Base-by-base conservation (phyloP, 1,284 basidiomycete genomes). In the Acaromyces ingoldii region DNA sequence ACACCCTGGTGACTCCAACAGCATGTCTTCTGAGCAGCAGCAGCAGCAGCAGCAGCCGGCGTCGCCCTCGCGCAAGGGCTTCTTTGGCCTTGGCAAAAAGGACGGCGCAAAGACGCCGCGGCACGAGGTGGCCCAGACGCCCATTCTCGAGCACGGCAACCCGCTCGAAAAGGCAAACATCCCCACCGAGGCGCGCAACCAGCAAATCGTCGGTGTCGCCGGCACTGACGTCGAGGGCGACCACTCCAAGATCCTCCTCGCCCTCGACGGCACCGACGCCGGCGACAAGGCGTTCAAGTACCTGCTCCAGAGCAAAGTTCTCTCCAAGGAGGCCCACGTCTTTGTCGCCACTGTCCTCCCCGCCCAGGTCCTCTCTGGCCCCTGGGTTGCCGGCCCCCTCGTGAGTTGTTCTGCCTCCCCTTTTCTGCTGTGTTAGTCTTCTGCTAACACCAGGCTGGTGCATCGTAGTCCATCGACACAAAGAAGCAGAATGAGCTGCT, bases 181-280 rank as follows among this genome's bases (percentile, higher is more conserved):
- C 15, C 69, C 68, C 15, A 22, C 60, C 6, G 69, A 71, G 55
- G 70, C 70, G 6, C 59, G 70, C 22, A 61, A 70, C 40, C 70
- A 73, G 55, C 64, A 70, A 25, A 72, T 73, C 40, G 70, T 73
- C 10, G 70, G 70, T 44, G 43, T 60, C 0, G 46, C 53, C 6
- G 67, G 69, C 22, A 55, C 58, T 25, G 57, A 53, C 7, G 42
- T 70, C 34, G 49, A 55, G 9, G 45, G 57, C 10, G 53, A 58
- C 22, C 31, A 51, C 26, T 60, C 60, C 51, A 70, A 70, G 41
- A 59, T 72, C 39, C 58, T 72, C 6, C 52, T 72, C 29, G 72
- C 70, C 7, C 60, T 72, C 25, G 72, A 74, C 36, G 70, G 68
- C 24, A 67, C 68, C 25, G 72, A 74, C 36, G 66, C 70, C 7